These are phyloP conservation scores for Teunomyces cretensis DNA, from an alignment of 805 yeast species.

Conservation along the genomic window DNA sequence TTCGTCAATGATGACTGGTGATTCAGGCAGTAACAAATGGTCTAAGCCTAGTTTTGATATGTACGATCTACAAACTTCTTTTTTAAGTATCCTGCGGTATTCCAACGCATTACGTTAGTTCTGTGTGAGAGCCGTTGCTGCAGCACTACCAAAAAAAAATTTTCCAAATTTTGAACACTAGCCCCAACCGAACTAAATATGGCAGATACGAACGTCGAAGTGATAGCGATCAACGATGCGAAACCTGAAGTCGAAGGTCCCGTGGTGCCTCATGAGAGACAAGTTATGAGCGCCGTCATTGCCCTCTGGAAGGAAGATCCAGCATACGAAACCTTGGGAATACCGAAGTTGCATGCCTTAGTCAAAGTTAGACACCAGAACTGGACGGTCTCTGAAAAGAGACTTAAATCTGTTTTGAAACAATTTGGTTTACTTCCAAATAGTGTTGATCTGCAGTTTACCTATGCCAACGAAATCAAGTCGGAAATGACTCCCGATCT, in stretches of 20 bases:
- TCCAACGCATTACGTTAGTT: neutral
- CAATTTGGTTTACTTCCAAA: conserved; percentile 50
- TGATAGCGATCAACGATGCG: conserved; percentile 37
- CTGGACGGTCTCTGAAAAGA: conserved; percentile 64
- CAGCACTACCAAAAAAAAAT: neutral
- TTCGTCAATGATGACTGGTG: no score
- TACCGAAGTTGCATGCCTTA: conserved; percentile 50
- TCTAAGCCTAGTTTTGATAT: no score
- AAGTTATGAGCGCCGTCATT: conserved; percentile 60
- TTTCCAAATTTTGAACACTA: neutral
- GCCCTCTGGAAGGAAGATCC: conserved; percentile 70
- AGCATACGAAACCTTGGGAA: conserved; percentile 55
- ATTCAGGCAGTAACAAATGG: no score
- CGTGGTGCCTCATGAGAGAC: conserved; percentile 54
- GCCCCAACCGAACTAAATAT: neutral
- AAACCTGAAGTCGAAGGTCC: conserved; percentile 20
- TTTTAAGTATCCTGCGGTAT: neutral
- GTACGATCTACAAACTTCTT: no score
- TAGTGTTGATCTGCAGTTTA: conserved; percentile 34
- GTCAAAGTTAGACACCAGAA: conserved; percentile 52
- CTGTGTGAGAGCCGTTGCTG: neutral
- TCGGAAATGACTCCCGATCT: conserved; percentile 49
- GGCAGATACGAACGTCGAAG: conserved; percentile 24
- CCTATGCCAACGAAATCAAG: conserved; percentile 54
- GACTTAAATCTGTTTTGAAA: conserved; percentile 54